These are phyloP conservation scores for Thuja plicata DNA, from an alignment of 83 land plant species.

Conservation along the genomic window DNA sequence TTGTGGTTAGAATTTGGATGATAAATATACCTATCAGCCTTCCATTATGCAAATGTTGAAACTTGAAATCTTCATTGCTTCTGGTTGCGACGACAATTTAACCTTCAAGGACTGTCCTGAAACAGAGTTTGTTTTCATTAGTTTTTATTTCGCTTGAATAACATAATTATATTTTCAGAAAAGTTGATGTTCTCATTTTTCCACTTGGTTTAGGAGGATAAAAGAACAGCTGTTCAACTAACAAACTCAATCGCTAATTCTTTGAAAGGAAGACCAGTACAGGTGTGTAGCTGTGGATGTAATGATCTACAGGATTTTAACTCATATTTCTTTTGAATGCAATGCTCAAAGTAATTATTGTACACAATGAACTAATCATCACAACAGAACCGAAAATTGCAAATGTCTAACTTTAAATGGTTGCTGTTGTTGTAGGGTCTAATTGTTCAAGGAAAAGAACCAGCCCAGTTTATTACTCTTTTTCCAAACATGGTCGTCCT, in stretches of 20 bases:
- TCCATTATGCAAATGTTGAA: not conserved
- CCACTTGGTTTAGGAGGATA: constrained; percentile 31
- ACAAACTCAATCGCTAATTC: constrained; percentile 5
- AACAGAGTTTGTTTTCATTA: not conserved
- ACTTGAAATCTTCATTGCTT: not conserved
- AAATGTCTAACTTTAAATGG: not conserved
- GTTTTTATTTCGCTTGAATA: not conserved
- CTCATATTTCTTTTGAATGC: not conserved
- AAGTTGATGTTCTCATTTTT: not conserved
- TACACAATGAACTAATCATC: not conserved
- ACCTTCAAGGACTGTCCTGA: not conserved
- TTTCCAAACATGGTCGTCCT: constrained; percentile 39
- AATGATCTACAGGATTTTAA: not conserved
- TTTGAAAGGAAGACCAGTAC: constrained; percentile 41
- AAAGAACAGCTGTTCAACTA: constrained; percentile 15
- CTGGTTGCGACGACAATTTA: not conserved
- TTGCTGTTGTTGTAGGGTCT: constrained; percentile 24
- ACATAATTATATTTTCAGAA: not conserved
- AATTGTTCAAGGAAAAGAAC: constrained; percentile 54
- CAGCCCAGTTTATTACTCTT: constrained; percentile 46
- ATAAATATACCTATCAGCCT: not conserved
- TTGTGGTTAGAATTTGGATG: not conserved
- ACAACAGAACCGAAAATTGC: not conserved
- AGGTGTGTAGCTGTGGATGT: constrained; percentile 20
- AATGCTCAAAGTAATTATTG: not conserved